Evolutionary conservation across 116 monocot species (phyloP).

Genomic region (Posidonia oceanica): DNA sequence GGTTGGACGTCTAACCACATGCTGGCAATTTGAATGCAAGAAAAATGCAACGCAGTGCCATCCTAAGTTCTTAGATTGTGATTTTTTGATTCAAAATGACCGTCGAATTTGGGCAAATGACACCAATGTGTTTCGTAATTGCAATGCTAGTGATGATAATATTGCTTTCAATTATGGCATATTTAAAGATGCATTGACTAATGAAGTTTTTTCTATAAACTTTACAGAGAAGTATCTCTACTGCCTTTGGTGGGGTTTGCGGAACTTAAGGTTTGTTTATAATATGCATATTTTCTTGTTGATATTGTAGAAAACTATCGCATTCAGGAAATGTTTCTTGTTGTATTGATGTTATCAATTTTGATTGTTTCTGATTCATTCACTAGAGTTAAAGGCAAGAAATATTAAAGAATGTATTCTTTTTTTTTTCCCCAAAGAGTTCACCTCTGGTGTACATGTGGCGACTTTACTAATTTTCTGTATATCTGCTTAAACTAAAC

Average conservation of each 20-base stretch:
- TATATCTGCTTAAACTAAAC: too few species aligned
- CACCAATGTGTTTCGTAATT: constrained; percentile 52
- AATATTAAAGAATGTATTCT: neutral
- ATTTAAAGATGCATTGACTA: constrained; percentile 41
- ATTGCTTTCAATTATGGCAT: constrained; percentile 65
- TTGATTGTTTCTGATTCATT: neutral
- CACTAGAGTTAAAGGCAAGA: neutral
- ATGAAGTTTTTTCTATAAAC: constrained; percentile 33
- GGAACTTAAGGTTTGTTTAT: constrained; percentile 48
- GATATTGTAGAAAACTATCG: neutral
- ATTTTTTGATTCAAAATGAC: constrained; percentile 4
- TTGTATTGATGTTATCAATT: neutral
- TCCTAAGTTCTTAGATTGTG: constrained; percentile 49
- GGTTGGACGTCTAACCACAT: constrained; percentile 65
- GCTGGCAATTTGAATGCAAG: constrained; percentile 68
- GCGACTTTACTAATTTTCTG: too few species aligned
- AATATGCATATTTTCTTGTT: neutral
- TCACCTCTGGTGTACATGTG: too few species aligned
- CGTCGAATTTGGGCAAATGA: constrained; percentile 34
- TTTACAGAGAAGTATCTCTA: constrained; percentile 69
- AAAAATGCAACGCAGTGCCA: constrained; percentile 13
- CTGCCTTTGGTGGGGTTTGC: constrained; percentile 98
- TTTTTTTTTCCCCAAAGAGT: too few species aligned
- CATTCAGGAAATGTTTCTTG: neutral
- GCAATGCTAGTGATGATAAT: constrained; percentile 27